Evolutionary conservation across 306 rosid genomes (phyloP), one percentile per base, ranked within the genome.

Genomic region (Sesbania bispinosa): DNA sequence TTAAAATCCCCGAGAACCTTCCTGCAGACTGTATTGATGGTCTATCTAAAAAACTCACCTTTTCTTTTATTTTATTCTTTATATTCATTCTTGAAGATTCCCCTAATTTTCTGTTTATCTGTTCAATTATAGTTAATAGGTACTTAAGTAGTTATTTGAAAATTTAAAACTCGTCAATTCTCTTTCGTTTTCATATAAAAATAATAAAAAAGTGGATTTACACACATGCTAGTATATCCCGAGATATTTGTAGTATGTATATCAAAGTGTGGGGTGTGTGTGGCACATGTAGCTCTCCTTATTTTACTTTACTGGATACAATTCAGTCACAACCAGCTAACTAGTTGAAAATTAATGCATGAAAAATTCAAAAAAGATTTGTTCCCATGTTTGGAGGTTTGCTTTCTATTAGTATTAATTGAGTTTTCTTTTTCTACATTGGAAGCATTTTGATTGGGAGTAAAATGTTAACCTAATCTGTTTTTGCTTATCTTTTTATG

Each of bases 31-130:
- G 32, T 24, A 53, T 41, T 15, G 67, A 66, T 67, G 64, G 57
- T 21, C 30, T 53, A 29, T 61, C 35, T 59, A 27, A 46, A n/a
- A 45, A 32, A 24, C 21, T 29, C 36, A 42, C 13, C 14, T 42
- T 42, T 24, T 32, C 41, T n/a, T 14, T 50, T 39, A 26, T 45
- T 63, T 74, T 26, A 29, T 16, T 46, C 71, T 24, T 60, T 47
- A 47, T 26, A 54, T 58, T 20, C 60, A 42, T 42, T 43, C 41
- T 35, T 39, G 38, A 71, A 76, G 27, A 47, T 58, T 70, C n/a
- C 35, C 29, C 54, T 48, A 76, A 15, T 53, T 10, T 23, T 70
- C 36, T n/a, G 38, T 50, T 48, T 33, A 71, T 73, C 46, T 41
- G 52, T 42, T 53, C 58, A 10, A 64, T 8, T 42, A 8, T n/a